phyloP scores from a whole-genome alignment of 2,329 filamentous ascomycete genomes.

The Talaromyces sp. region DNA sequence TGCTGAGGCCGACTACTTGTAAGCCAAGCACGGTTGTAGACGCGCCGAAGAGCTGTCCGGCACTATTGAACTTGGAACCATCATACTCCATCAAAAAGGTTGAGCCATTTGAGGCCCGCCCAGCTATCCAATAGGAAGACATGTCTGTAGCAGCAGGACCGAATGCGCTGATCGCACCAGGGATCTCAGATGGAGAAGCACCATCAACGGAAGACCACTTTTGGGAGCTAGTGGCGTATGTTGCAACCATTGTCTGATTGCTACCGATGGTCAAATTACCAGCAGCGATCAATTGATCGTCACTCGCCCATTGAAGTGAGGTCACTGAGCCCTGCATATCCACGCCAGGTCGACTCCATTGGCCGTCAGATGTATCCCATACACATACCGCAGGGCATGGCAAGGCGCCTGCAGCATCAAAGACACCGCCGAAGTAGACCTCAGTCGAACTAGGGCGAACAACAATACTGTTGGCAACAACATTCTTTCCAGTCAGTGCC shows the following conservation, averaged over 20 bases:
- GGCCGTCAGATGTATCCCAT: slow-evolving; percentile 66
- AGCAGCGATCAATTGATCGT: slow-evolving; percentile 70
- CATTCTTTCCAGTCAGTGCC: slow-evolving; percentile 63
- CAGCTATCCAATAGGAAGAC: slow-evolving; percentile 78
- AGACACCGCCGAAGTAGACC: slow-evolving; percentile 83
- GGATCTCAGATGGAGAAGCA: slow-evolving; percentile 55
- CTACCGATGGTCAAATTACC: slow-evolving; percentile 71
- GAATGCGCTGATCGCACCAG: slow-evolving; percentile 76
- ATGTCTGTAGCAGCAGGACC: slow-evolving; percentile 70
- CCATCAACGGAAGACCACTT: slow-evolving; percentile 63
- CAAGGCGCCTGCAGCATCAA: slow-evolving; percentile 77
- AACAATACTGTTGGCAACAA: slow-evolving; percentile 73
- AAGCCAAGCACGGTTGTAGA: slow-evolving; percentile 73
- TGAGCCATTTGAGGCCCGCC: slow-evolving; percentile 65
- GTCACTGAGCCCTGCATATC: slow-evolving; percentile 69
- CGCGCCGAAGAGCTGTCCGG: slow-evolving; percentile 61
- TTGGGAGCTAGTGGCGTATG: slow-evolving; percentile 67
- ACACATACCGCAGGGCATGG: slow-evolving; percentile 79
- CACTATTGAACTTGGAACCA: slow-evolving; percentile 66
- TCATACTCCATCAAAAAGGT: slow-evolving; percentile 82
- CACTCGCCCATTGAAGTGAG: slow-evolving; percentile 72
- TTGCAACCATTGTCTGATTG: slow-evolving; percentile 66
- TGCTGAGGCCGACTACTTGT: slow-evolving; percentile 72
- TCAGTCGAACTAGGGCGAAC: slow-evolving; percentile 68
- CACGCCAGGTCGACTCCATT: slow-evolving; percentile 78